phyloP scores from a whole-genome alignment of 441 rosid species.

The Adansonia gregorii region DNA sequence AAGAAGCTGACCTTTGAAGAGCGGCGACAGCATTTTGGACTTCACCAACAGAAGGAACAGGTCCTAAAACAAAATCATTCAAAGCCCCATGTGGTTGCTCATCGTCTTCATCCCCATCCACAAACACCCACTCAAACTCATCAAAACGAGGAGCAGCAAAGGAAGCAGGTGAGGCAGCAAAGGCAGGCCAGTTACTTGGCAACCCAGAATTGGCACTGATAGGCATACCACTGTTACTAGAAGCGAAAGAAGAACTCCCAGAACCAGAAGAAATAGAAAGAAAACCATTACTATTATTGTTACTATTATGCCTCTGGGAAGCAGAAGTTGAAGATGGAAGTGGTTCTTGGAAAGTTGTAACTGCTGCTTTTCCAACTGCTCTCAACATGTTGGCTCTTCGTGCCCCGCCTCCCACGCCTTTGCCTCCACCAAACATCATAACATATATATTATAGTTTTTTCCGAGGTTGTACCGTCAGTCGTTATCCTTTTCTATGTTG shows the following conservation, averaged over 20 bases:
- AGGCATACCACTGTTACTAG: slow-evolving; percentile 35
- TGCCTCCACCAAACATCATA: slow-evolving; percentile 56
- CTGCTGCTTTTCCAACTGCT: slow-evolving; percentile 54
- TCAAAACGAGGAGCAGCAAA: slow-evolving; percentile 43
- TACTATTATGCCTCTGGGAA: slow-evolving; percentile 23
- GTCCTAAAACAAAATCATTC: slow-evolving; percentile 57
- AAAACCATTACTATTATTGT: background rate
- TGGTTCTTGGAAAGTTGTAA: slow-evolving; percentile 57
- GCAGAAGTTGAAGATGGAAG: slow-evolving; percentile 37
- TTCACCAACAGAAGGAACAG: slow-evolving; percentile 84
- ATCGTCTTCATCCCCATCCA: slow-evolving; percentile 50
- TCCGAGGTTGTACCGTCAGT: background rate
- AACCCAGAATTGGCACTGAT: slow-evolving; percentile 44
- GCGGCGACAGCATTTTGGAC: slow-evolving; percentile 78
- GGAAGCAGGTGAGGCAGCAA: slow-evolving; percentile 26
- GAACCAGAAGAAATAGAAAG: slow-evolving; percentile 43
- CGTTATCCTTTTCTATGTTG: background rate
- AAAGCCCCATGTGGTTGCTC: slow-evolving; percentile 9
- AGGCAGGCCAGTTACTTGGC: slow-evolving; percentile 32
- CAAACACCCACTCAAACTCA: slow-evolving; percentile 70
- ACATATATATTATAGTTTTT: background rate
- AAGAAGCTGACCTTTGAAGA: slow-evolving; percentile 58
- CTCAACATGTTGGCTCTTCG: slow-evolving; percentile 65
- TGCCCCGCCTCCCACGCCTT: slow-evolving; percentile 64
- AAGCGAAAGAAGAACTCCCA: slow-evolving; percentile 36